Evolutionary conservation across 2,329 filamentous ascomycete species (phyloP).

Genomic region (Scytalidium sp.): DNA sequence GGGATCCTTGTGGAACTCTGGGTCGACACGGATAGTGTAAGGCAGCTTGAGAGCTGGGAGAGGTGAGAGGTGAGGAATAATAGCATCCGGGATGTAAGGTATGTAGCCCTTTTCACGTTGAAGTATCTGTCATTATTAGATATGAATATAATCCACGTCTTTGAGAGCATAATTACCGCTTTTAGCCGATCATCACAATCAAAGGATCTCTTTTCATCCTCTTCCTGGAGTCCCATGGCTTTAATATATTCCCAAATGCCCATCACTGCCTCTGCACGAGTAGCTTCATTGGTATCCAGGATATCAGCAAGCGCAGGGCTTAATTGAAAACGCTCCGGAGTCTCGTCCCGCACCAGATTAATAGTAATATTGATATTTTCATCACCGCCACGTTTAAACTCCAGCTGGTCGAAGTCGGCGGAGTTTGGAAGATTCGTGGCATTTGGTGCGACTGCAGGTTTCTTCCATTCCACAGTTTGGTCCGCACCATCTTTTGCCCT

Average conservation of each 20-base stretch:
- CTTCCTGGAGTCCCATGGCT: conserved; percentile 81
- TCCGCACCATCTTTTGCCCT: conserved; percentile 53
- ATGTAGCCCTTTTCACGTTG: conserved; percentile 76
- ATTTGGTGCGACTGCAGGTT: conserved; percentile 57
- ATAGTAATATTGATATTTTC: conserved; percentile 91
- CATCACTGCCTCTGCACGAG: conserved; percentile 83
- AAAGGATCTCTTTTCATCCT: conserved; percentile 91
- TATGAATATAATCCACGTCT: neutral
- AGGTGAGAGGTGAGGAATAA: conserved; percentile 73
- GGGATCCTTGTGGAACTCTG: conserved; percentile 72
- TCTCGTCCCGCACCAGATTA: conserved; percentile 80
- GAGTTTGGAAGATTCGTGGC: conserved; percentile 51
- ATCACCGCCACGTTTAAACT: conserved; percentile 88
- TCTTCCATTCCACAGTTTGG: conserved; percentile 79
- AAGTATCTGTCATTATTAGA: conserved; percentile 56
- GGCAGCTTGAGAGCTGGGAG: conserved; percentile 78
- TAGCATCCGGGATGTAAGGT: conserved; percentile 77
- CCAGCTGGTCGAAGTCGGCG: conserved; percentile 83
- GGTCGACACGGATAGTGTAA: conserved; percentile 93
- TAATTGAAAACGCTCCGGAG: conserved; percentile 78
- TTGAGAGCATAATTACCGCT: conserved; percentile 54
- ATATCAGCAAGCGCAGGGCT: conserved; percentile 78
- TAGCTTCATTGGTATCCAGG: conserved; percentile 82
- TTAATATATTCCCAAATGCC: conserved; percentile 95
- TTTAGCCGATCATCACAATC: conserved; percentile 82